phyloP scores from a whole-genome alignment of 352 stramenopile genomes.

The Pythium apleroticum region DNA sequence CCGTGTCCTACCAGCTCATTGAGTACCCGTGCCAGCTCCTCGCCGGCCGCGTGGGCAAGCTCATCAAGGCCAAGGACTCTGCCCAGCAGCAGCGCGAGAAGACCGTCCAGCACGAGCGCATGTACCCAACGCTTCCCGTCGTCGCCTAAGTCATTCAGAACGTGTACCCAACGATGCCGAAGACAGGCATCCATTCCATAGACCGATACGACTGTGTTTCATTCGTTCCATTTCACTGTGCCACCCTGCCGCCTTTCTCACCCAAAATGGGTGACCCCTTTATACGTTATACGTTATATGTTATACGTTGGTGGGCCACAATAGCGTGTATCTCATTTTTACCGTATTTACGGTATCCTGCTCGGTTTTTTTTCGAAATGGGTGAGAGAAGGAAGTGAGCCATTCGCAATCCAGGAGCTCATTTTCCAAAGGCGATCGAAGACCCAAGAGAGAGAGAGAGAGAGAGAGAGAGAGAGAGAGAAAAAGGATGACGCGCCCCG shows the following conservation, averaged over 20 bases:
- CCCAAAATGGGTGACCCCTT: no score
- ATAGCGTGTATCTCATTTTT: not conserved
- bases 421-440: not conserved
- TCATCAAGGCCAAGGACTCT: not conserved
- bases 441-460: not conserved
- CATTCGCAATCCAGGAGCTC: not conserved
- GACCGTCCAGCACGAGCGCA: not conserved
- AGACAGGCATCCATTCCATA: not conserved
- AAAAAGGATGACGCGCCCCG: slow-evolving; percentile 22
- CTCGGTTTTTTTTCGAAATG: not conserved
- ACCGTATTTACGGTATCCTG: not conserved
- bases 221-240: not conserved
- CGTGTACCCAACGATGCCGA: not conserved
- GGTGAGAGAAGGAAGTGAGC: not conserved
- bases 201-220: not conserved
- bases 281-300: not conserved
- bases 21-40: slow-evolving; percentile 29
- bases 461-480: not conserved
- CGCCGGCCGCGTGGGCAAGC: not conserved
- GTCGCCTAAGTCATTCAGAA: not conserved
- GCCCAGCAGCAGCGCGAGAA: not conserved
- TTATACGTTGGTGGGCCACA: no score
- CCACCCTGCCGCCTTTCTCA: not conserved
- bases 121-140: not conserved
- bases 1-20: slow-evolving; percentile 36